phyloP scores from a whole-genome alignment of 306 rosid species.

The Vachellia collinsii region DNA sequence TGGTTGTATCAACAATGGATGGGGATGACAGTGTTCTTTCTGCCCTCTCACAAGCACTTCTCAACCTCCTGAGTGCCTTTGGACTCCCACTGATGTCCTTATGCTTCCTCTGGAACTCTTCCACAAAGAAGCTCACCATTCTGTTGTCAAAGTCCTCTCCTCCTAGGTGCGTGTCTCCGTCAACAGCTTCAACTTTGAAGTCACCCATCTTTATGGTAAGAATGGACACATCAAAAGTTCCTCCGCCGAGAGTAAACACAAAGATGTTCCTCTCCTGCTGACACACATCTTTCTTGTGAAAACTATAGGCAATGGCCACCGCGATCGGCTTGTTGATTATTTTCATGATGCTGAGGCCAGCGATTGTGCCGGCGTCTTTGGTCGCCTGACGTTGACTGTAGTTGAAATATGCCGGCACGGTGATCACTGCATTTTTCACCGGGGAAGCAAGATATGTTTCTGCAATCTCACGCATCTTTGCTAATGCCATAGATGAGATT shows the following conservation, averaged over 20 bases:
- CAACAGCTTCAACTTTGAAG: background rate
- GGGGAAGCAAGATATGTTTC: background rate
- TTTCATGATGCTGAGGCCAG: background rate
- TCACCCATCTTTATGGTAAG: background rate
- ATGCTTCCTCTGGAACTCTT: background rate
- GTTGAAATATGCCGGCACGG: constrained; percentile 37
- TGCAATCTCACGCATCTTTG: background rate
- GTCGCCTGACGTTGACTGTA: background rate
- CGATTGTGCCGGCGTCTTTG: constrained; percentile 28
- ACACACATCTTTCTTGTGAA: background rate
- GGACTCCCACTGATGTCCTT: too few relatives aligned
- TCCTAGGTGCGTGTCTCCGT: constrained; percentile 38
- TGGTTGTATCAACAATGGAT: background rate
- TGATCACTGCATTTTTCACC: constrained; percentile 2
- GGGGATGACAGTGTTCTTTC: background rate
- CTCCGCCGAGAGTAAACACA: background rate
- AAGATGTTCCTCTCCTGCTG: background rate
- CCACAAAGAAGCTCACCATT: constrained; percentile 16
- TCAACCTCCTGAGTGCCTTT: constrained; percentile 16
- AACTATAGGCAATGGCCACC: constrained; percentile 34
- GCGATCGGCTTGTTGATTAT: constrained; percentile 35
- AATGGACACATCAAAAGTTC: constrained; percentile 38
- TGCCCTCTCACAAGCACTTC: background rate
- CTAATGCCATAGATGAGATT: constrained; percentile 2
- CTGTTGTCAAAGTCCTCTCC: background rate